Base-by-base conservation (phyloP, 2,329 filamentous ascomycete species). In the Calycina marina region DNA sequence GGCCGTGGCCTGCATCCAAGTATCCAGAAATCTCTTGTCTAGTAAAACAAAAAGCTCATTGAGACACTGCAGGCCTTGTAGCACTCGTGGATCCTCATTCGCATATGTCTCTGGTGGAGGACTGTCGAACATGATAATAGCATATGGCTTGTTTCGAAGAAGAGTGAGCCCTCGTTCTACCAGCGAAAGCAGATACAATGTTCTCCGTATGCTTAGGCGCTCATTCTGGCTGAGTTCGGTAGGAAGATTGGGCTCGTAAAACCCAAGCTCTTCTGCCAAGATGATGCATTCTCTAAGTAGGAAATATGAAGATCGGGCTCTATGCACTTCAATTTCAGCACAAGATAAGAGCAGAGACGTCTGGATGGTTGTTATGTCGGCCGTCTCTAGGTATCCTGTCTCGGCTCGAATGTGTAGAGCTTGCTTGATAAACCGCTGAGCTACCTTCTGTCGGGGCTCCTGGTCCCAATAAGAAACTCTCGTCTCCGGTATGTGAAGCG, bases 111-210 rank as follows among this genome's bases (percentile, higher is more conserved):
- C 28, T 59, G 56, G 0, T 59, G 60, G 4, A 58, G 46, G 3
- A 44, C 45, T 9, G n/a, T n/a, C n/a, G 61, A 49, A 9, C 57
- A 55, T 4, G 50, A 52, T n/a, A 62, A 43, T 6, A 56, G 55
- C 4, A 56, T 52, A n/a, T 50, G 54, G 25, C 28, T 39, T 32
- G 22, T 32, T 34, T 25, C 36, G 17, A 9, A 39, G 33, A 6
- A 34, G 18, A 9, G 36, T 33, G 43, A 70, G 71, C 4, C 33
- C 33, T 11, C 68, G 60, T 44, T 71, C 67, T 37, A 70, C 65
- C 18, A 71, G 65, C 41, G 63, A 70, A 9, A 59, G 59, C 39
- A 67, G 59, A 65, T 67, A 71, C 45, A 70, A 69, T 1, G 68
- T 47, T 3, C 67, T 55, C 39, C 67, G 63, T 30, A 61, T 47